Conservation (phyloP, 768 basidiomycete species). For the Porpolomopsis calyptriformis region DNA sequence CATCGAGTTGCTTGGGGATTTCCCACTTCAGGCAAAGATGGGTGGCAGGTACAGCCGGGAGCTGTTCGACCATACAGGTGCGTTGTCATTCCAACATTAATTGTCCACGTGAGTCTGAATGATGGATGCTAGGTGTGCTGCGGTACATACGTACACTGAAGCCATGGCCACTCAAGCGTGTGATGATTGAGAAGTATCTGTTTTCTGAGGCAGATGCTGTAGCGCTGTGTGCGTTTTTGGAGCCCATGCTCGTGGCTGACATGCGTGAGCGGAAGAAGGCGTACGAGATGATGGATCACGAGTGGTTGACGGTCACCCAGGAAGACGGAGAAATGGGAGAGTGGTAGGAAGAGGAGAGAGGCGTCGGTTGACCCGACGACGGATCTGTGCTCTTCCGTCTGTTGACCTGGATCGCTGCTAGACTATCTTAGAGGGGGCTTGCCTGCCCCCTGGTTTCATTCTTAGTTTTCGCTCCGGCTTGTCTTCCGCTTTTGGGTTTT, state of each 20-base stretch:
- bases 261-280: conserved; percentile 60
- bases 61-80: conserved; percentile 67
- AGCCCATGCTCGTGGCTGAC: conserved; percentile 67
- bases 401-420: neutral
- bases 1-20: conserved; percentile 81
- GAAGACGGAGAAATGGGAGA: conserved; percentile 34
- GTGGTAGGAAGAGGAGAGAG: conserved; percentile 24
- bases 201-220: conserved; percentile 49
- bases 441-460: too few relatives aligned
- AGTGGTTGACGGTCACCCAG: conserved; percentile 48
- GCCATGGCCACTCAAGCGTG: conserved; percentile 71
- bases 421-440: neutral
- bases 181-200: conserved; percentile 85
- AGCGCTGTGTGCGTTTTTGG: conserved; percentile 54
- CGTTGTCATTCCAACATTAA: conserved; percentile 15
- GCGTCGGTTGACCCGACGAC: neutral
- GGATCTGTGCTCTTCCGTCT: neutral
- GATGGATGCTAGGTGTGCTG: conserved; percentile 40
- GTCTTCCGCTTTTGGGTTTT: too few relatives aligned
- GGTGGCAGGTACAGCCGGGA: conserved; percentile 79
- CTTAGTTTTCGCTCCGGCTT: too few relatives aligned
- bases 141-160: conserved; percentile 68
- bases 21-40: conserved; percentile 61
- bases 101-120: neutral
- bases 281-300: conserved; percentile 60